Base-by-base conservation (phyloP, 495 filamentous ascomycete species). In the Ascodesmis nigricans region DNA sequence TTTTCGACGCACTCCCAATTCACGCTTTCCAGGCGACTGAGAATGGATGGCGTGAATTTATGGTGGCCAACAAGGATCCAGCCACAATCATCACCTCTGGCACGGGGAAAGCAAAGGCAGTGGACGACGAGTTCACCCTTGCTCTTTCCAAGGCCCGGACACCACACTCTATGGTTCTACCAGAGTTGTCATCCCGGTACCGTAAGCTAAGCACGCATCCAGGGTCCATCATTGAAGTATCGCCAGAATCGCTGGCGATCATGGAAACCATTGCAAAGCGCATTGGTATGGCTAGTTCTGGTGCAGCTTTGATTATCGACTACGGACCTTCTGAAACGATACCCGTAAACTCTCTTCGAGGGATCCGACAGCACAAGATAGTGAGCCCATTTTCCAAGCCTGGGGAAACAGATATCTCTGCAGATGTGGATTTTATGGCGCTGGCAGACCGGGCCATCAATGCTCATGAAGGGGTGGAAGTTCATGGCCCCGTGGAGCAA, bases 1-100 rank as follows among this genome's bases (percentile, higher is more conserved):
- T 97, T 62, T 95, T 97, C 55, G 87, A 97, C 48, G 87, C 87
- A n/a, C 75, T 95, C 4, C 87, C 87, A 23, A 91, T 97, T 47
- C 81, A 97, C 55, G 76, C 80, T 39, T 97, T 97, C 55, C 73
- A 92, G 49, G 73, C 73, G 16, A 52, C 47, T 10, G 8, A 21
- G 51, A 55, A 43, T 28, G 55, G 26, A 55, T 81, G 21, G 56
- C 66, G 26, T 54, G 63, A 19, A 54, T 55, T 38, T 50, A 59
- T 39, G 42, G 56, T 46, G 31, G 38, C 26, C 53, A 62, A 19
- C 54, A 62, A 10, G 28, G 55, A 48, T 47, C 5, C 53, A 56
- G 35, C 42, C 20, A 43, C 39, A 26, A 55, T 23, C 21, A 52
- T 39, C 11, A 44, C 36, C 41, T 52, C 58, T 39, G 38, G 56